phyloP scores from a whole-genome alignment of 139 green algal genomes.

The Penium margaritaceum region DNA sequence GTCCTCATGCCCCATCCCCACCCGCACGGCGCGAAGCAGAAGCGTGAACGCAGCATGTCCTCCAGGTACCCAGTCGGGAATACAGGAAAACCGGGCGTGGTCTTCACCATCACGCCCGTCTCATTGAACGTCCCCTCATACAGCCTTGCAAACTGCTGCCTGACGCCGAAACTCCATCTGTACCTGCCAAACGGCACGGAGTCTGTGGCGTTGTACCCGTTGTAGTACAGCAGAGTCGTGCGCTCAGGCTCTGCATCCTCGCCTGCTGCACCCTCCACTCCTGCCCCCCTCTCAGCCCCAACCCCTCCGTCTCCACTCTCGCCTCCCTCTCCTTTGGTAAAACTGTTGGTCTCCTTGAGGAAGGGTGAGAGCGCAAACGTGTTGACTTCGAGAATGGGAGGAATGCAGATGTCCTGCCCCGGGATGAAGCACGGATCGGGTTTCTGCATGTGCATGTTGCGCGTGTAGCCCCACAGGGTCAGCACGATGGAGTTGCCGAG shows the following conservation, averaged over 20 bases:
- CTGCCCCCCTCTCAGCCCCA: too few relatives aligned
- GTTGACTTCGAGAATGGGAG: too few relatives aligned
- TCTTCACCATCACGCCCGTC: not conserved
- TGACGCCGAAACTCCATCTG: constrained; percentile 42
- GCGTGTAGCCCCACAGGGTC: constrained; percentile 30
- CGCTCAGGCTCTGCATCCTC: too few relatives aligned
- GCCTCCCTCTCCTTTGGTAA: not conserved
- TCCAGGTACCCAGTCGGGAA: not conserved
- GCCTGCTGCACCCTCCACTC: too few relatives aligned
- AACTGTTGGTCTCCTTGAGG: not conserved
- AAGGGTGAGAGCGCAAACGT: too few relatives aligned
- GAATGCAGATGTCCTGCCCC: constrained; percentile 35
- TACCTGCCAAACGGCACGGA: not conserved
- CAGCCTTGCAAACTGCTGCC: constrained; percentile 38
- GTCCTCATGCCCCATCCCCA: constrained; percentile 33
- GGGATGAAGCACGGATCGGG: constrained; percentile 41
- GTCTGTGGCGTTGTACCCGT: not conserved
- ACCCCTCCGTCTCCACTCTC: too few relatives aligned
- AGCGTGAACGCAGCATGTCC: constrained; percentile 17
- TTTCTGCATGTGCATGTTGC: constrained; percentile 31
- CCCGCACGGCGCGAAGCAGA: constrained; percentile 42
- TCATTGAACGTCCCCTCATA: constrained; percentile 10
- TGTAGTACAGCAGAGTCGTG: constrained; percentile 10
- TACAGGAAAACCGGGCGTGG: not conserved
- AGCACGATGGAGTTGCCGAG: constrained; percentile 9